Percentiles rank a stretch among this genome's conserved stretches.
Evolutionary conservation across 306 rosid species (phyloP).

Genomic region (Cicer pinnatifidum): DNA sequence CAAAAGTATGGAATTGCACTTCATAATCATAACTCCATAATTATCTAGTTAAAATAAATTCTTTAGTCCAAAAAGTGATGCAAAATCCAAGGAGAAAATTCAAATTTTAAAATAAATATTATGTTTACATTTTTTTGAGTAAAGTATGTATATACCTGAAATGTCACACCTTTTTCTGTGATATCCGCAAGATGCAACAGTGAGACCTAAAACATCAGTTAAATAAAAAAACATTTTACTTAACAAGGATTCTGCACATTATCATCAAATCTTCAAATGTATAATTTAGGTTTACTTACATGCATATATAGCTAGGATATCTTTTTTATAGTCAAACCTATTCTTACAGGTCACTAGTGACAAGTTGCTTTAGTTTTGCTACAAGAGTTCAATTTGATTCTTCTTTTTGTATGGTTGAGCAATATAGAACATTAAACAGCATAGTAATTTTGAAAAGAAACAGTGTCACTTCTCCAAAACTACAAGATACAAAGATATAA

Average conservation of each 20-base stretch:
- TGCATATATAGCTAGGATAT: constrained; percentile 20
- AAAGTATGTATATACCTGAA: constrained; percentile 67
- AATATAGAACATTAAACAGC: not conserved
- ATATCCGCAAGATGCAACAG: constrained; percentile 95
- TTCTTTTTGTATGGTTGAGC: constrained; percentile 19
- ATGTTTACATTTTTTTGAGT: not conserved
- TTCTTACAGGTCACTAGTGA: constrained; percentile 13
- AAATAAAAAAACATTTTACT: constrained; percentile 26
- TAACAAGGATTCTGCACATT: constrained; percentile 25
- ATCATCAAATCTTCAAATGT: constrained; percentile 17
- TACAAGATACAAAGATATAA: constrained; percentile 3
- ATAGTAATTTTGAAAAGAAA: constrained; percentile 9
- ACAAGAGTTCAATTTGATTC: constrained; percentile 28
- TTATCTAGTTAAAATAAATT: not conserved
- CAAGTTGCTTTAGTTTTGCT: constrained; percentile 4
- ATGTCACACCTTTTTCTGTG: constrained; percentile 94
- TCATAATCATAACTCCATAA: constrained; percentile 26
- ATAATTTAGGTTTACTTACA: constrained; percentile 29
- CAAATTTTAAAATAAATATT: not conserved
- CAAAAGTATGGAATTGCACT: constrained; percentile 34
- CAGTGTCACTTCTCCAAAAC: not conserved
- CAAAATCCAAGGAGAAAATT: not conserved
- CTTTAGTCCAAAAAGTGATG: not conserved
- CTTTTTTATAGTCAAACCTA: constrained; percentile 33
- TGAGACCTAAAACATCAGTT: constrained; percentile 68